Conservation (phyloP, 352 stramenopile genomes). For the Phytophthora cactorum region DNA sequence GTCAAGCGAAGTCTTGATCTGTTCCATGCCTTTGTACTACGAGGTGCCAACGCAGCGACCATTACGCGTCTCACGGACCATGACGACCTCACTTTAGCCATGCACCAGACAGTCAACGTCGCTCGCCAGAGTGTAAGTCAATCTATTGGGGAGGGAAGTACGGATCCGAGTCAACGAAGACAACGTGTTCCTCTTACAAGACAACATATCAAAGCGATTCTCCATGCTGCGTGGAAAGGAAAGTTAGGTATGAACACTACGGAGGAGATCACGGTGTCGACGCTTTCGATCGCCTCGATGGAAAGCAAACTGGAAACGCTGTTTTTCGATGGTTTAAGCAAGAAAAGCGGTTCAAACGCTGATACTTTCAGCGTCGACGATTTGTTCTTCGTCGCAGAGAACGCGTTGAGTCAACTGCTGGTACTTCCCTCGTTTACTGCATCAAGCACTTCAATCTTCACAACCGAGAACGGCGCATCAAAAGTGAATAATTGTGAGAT, state of each 20-base stretch:
- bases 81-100: conserved; percentile 17
- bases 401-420: conserved; percentile 23
- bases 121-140: conserved; percentile 14
- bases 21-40: conserved; percentile 44
- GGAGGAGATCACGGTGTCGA: conserved; percentile 1
- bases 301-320: conserved; percentile 47
- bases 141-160: conserved; percentile 15
- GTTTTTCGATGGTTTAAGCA: conserved; percentile 35
- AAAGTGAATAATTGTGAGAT: too few relatives aligned
- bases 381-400: conserved; percentile 30
- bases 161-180: neutral
- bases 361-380: conserved; percentile 42
- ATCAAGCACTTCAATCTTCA: conserved; percentile 12
- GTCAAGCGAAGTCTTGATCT: conserved; percentile 52
- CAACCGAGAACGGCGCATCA: neutral
- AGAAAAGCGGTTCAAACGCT: neutral
- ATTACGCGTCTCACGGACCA: conserved; percentile 39
- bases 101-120: conserved; percentile 15
- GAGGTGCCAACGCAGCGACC: conserved; percentile 50
- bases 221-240: conserved; percentile 45
- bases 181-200: conserved; percentile 31
- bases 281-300: conserved; percentile 32
- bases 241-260: conserved; percentile 24
- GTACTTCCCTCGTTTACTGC: conserved; percentile 29
- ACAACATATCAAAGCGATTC: conserved; percentile 56